Percentiles rank a stretch among this genome's conserved stretches.
These are phyloP conservation scores for Paecilomyces sp. DNA, from an alignment of 2,329 filamentous ascomycete genomes.

Conservation along the genomic window DNA sequence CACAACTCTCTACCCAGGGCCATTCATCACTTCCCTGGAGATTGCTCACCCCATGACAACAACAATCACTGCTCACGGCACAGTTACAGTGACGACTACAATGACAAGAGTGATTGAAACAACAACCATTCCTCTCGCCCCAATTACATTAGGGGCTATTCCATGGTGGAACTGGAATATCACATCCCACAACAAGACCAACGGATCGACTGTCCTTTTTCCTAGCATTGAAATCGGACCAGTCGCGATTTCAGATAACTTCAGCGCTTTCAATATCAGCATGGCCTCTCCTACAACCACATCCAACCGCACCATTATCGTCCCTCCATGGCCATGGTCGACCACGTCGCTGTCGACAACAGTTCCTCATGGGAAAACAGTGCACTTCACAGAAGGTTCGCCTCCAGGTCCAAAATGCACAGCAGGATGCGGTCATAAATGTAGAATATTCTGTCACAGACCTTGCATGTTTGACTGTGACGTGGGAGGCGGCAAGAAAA, in stretches of 20 bases:
- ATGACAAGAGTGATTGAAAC: not conserved
- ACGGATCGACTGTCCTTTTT: not conserved
- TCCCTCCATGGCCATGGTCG: not conserved
- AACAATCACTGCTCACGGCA: not conserved
- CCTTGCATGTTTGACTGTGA: not conserved
- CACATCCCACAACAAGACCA: not conserved
- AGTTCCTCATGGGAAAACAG: not conserved
- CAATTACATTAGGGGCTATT: not conserved
- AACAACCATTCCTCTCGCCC: not conserved
- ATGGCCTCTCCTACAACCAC: not conserved
- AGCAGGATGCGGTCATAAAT: not conserved
- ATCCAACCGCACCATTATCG: not conserved
- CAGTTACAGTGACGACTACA: not conserved
- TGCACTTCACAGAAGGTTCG: not conserved
- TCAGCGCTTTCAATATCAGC: not conserved
- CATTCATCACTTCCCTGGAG: not conserved
- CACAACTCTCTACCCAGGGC: not conserved
- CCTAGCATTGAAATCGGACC: not conserved
- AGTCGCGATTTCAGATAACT: not conserved
- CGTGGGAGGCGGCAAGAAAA: not conserved
- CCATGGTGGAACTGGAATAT: not conserved
- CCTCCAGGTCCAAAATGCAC: not conserved
- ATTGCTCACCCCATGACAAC: not conserved
- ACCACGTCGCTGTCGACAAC: not conserved
- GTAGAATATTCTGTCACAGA: not conserved